A percentile compares a stretch with the other conserved stretches of the same genome.
Evolutionary conservation across 2,329 filamentous ascomycete genomes (phyloP).

Genomic region (Hypoxylon sp.): DNA sequence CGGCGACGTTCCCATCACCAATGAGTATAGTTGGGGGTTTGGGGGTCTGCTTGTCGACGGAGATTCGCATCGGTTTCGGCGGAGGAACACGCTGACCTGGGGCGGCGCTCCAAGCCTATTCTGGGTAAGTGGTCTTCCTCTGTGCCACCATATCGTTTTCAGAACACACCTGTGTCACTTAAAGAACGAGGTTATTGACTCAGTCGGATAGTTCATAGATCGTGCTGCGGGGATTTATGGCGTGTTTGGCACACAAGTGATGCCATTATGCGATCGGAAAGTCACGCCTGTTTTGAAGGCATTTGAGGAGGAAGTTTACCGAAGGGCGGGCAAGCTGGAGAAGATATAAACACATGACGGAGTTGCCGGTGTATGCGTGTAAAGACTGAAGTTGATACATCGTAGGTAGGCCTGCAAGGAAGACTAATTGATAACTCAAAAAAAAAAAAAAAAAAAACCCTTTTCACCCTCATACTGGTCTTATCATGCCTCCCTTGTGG

Average conservation of each 20-base stretch:
- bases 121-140: too few species aligned
- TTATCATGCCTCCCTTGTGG: neutral
- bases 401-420: neutral
- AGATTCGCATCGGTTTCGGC: too few species aligned
- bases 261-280: neutral
- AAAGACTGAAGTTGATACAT: neutral
- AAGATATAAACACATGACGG: neutral
- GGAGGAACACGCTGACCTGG: too few species aligned
- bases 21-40: too few species aligned
- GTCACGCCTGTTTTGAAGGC: neutral
- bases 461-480: neutral
- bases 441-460: neutral
- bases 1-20: too few species aligned
- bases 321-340: neutral
- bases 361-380: neutral
- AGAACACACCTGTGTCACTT: neutral
- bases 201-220: neutral
- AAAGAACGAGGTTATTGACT: neutral
- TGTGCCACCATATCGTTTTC: too few species aligned
- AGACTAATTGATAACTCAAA: neutral
- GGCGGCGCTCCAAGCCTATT: too few species aligned
- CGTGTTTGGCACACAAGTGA: neutral
- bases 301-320: neutral
- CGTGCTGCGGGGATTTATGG: neutral
- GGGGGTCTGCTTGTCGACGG: too few species aligned